Percentiles rank a stretch among this genome's conserved stretches.
Conservation (phyloP, 495 filamentous ascomycete species). For the Xanthoparmelia taractica region DNA sequence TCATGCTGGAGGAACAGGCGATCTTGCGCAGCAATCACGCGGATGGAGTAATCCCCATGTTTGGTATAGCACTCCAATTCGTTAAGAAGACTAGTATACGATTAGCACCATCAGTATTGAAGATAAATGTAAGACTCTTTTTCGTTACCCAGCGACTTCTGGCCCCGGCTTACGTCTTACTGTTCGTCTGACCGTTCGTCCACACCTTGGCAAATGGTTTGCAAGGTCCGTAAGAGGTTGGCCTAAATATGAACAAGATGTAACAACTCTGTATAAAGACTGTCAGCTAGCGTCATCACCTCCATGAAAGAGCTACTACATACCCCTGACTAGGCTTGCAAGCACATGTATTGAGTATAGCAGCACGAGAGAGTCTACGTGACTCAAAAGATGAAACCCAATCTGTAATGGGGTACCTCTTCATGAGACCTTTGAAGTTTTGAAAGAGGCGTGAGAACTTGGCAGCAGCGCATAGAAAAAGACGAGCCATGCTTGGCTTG, state of each 20-base stretch:
- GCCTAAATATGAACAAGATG: neutral
- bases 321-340: conserved; percentile 5
- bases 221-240: neutral
- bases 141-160: conserved; percentile 3
- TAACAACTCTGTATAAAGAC: neutral
- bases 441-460: conserved; percentile 24
- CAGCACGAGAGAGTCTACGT: neutral
- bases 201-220: neutral
- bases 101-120: conserved; percentile 2
- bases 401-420: conserved; percentile 11
- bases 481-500: conserved; percentile 17
- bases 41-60: conserved; percentile 1
- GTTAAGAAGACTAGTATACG: conserved; percentile 18
- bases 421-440: conserved; percentile 23
- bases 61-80: conserved; percentile 18
- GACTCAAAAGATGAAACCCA: conserved; percentile 1
- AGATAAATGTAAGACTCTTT: neutral
- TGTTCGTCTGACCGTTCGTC: neutral
- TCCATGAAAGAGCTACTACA: conserved; percentile 1
- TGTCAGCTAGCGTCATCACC: conserved; percentile 3
- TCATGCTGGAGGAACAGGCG: conserved; percentile 22
- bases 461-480: conserved; percentile 21
- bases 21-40: conserved; percentile 21
- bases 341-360: conserved; percentile 9
- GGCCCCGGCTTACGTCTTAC: neutral